A percentile compares a stretch with the other conserved stretches of the same genome.
phyloP scores from a whole-genome alignment of 1,284 basidiomycete species.

The Irpex sp. region DNA sequence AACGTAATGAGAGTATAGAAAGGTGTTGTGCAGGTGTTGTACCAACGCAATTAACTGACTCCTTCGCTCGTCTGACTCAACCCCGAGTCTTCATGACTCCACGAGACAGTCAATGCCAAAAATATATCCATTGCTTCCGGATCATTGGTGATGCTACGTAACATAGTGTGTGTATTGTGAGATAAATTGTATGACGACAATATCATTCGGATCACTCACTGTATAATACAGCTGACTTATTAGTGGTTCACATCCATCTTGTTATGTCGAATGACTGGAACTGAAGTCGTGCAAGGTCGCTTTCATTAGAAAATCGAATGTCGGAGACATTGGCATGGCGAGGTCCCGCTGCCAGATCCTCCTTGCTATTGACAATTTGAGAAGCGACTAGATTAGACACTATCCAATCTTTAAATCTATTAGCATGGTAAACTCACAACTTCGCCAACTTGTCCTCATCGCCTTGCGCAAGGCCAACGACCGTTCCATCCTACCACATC shows the following conservation, averaged over 20 bases:
- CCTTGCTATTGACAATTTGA: conserved; percentile 16
- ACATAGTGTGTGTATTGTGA: too few relatives aligned
- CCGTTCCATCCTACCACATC: conserved; percentile 21
- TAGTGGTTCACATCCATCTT: neutral
- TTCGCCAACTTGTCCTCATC: conserved; percentile 17
- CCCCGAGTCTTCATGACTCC: too few relatives aligned
- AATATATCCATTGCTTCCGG: too few relatives aligned
- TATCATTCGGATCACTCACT: neutral
- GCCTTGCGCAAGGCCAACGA: conserved; percentile 27
- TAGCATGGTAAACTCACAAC: conserved; percentile 18
- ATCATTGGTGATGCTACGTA: too few relatives aligned
- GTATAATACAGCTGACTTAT: neutral
- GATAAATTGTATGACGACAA: neutral
- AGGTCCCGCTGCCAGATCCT: conserved; percentile 21
- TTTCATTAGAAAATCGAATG: conserved; percentile 22
- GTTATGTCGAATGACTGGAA: conserved; percentile 20
- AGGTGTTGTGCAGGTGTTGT: too few relatives aligned
- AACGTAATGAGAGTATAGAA: too few relatives aligned
- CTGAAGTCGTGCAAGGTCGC: conserved; percentile 17
- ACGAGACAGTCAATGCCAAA: too few relatives aligned
- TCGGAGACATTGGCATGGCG: conserved; percentile 18
- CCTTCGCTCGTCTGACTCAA: too few relatives aligned
- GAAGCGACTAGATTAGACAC: too few relatives aligned
- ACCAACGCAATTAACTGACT: too few relatives aligned
- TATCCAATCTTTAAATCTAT: too few relatives aligned